phyloP scores from a whole-genome alignment of 1,139 yeast species.

The Pichia sp. region DNA sequence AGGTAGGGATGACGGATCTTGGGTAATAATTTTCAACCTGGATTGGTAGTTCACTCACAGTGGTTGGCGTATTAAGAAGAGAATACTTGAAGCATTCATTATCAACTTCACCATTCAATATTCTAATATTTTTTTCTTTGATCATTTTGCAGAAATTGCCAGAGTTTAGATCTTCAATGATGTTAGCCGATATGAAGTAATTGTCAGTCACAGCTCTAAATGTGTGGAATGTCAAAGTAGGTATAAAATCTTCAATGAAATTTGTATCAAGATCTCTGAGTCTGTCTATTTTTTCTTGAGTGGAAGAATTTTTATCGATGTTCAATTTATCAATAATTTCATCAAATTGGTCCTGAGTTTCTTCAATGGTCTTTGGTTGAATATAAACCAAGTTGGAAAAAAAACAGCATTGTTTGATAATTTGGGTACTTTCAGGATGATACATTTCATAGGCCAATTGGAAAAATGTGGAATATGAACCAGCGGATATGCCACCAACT shows the following conservation, averaged over 20 bases:
- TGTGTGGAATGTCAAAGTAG: conserved; percentile 34
- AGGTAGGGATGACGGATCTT: conserved; percentile 28
- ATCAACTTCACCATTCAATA: conserved; percentile 39
- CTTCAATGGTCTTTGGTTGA: conserved; percentile 37
- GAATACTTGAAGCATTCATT: conserved; percentile 37
- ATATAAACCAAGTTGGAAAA: conserved; percentile 36
- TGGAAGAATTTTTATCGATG: conserved; percentile 15
- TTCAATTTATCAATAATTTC: conserved; percentile 30
- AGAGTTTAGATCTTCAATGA: conserved; percentile 33
- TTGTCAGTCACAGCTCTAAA: conserved; percentile 41
- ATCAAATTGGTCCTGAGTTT: conserved; percentile 36
- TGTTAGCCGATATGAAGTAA: conserved; percentile 32
- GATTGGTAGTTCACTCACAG: conserved; percentile 27
- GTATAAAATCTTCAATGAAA: conserved; percentile 32
- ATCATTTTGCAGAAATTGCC: conserved; percentile 35
- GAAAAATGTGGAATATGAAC: conserved; percentile 36
- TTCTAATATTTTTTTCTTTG: conserved; percentile 25
- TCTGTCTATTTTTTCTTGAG: conserved; percentile 18
- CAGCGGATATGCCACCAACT: conserved; percentile 34
- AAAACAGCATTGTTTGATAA: conserved; percentile 36
- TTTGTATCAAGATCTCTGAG: conserved; percentile 19
- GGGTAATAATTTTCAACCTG: conserved; percentile 39
- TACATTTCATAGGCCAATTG: conserved; percentile 38
- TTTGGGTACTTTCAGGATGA: conserved; percentile 35
- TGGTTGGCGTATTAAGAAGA: conserved; percentile 34